These are phyloP conservation scores for Epichloe elymi DNA, from an alignment of 2,329 filamentous ascomycete species.

Conservation along the genomic window DNA sequence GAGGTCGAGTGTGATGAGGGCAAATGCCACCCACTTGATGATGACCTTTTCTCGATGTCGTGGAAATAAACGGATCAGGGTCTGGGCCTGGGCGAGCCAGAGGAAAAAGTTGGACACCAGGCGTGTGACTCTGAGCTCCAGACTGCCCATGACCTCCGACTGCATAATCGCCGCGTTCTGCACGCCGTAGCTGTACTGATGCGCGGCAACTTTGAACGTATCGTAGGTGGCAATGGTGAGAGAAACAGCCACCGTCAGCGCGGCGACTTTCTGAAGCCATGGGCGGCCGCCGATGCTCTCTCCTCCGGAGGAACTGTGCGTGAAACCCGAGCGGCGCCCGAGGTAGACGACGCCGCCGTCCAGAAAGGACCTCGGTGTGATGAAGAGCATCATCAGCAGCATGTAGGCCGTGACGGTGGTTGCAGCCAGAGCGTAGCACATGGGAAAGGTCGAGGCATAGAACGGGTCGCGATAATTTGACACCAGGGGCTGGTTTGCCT, in stretches of 20 bases:
- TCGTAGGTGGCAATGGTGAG: slow-evolving; percentile 88
- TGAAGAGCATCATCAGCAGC: slow-evolving; percentile 84
- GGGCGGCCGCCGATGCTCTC: slow-evolving; percentile 83
- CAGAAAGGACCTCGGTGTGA: slow-evolving; percentile 88
- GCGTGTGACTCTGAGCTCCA: slow-evolving; percentile 78
- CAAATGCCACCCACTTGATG: slow-evolving; percentile 97
- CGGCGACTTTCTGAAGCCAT: slow-evolving; percentile 78
- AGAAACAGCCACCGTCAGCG: slow-evolving; percentile 64
- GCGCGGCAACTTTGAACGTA: slow-evolving; percentile 72
- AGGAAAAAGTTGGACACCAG: slow-evolving; percentile 93
- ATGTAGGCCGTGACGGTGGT: slow-evolving; percentile 87
- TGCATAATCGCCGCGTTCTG: slow-evolving; percentile 71
- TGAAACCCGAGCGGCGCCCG: slow-evolving; percentile 72
- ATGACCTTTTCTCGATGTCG: slow-evolving; percentile 95
- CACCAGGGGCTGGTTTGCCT: slow-evolving; percentile 26
- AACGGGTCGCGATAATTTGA: slow-evolving; percentile 74
- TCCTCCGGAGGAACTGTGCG: slow-evolving; percentile 63
- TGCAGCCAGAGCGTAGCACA: slow-evolving; percentile 83
- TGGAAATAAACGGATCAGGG: slow-evolving; percentile 86
- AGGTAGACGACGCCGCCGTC: slow-evolving; percentile 74
- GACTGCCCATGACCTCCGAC: slow-evolving; percentile 65
- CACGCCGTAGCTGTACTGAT: slow-evolving; percentile 66
- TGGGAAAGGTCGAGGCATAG: slow-evolving; percentile 84
- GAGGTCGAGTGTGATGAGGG: slow-evolving; percentile 78
- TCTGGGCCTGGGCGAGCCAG: slow-evolving; percentile 96